phyloP scores from a whole-genome alignment of 164 flowering plant genomes.

The Tetrastigma voinierianum region DNA sequence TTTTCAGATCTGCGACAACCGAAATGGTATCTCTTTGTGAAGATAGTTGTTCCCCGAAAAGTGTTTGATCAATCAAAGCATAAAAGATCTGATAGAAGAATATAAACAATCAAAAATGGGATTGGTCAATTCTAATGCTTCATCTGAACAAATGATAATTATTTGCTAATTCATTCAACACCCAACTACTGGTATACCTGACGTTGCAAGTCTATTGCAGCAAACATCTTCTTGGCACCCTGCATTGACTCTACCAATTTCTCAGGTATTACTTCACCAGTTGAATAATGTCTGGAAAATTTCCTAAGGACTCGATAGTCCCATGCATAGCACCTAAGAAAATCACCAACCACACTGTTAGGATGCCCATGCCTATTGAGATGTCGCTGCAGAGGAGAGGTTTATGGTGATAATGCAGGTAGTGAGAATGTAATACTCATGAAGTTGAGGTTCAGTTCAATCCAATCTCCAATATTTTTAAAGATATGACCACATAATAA shows the following conservation, averaged over 20 bases:
- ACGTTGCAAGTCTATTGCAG: constrained; percentile 90
- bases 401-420: too few species aligned
- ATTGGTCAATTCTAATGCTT: not conserved
- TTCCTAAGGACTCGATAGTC: constrained; percentile 85
- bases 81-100: constrained; percentile 57
- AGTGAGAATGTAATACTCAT: too few species aligned
- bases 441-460: too few species aligned
- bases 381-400: too few species aligned
- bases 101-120: constrained; percentile 8
- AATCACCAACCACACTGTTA: constrained; percentile 2
- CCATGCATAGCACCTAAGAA: constrained; percentile 85
- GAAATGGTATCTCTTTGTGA: constrained; percentile 52
- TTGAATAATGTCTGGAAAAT: constrained; percentile 86
- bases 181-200: constrained; percentile 64
- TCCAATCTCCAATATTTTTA: too few species aligned
- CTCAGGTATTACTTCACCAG: constrained; percentile 89
- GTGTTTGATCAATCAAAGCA: constrained; percentile 79
- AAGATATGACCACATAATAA: too few species aligned
- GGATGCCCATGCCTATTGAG: not conserved
- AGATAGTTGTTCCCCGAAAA: constrained; percentile 59
- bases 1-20: constrained; percentile 69
- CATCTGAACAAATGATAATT: not conserved
- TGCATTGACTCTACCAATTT: constrained; percentile 77
- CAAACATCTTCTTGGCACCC: constrained; percentile 88
- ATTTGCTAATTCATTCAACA: constrained; percentile 4